Percentiles rank a stretch among this genome's conserved stretches.
Evolutionary conservation across 495 filamentous ascomycete species (phyloP).

Genomic region (Hypoxylon lienhwacheense): DNA sequence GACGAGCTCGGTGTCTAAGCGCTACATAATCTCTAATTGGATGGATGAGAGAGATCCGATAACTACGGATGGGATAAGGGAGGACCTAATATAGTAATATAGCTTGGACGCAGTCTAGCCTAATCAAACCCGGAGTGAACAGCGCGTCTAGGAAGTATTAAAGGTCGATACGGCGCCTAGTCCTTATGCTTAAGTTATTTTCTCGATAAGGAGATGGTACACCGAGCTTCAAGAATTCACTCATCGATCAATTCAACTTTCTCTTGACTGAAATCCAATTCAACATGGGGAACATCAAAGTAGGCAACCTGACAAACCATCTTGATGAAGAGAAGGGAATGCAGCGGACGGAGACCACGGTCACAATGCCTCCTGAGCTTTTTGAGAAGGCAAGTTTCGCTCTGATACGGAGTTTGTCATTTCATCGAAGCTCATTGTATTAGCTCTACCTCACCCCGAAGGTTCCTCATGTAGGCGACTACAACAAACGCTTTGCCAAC

Average conservation of each 20-base stretch:
- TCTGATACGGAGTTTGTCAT: not conserved
- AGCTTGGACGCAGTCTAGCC: constrained; percentile 10
- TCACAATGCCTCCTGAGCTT: constrained; percentile 57
- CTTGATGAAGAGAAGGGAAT: constrained; percentile 47
- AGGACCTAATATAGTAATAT: constrained; percentile 5
- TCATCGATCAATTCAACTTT: not conserved
- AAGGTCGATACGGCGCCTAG: constrained; percentile 4
- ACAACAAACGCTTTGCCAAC: constrained; percentile 55
- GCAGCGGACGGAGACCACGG: constrained; percentile 41
- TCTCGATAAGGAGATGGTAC: not conserved
- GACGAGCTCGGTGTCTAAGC: constrained; percentile 14
- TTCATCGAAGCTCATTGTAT: not conserved
- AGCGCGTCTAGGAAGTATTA: constrained; percentile 11
- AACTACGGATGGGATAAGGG: constrained; percentile 10
- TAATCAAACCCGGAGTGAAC: constrained; percentile 12
- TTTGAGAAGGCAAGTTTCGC: constrained; percentile 52
- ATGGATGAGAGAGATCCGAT: constrained; percentile 10
- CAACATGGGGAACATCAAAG: constrained; percentile 24
- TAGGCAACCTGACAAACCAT: constrained; percentile 2
- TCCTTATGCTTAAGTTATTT: not conserved
- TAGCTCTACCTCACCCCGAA: constrained; percentile 59
- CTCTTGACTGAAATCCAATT: constrained; percentile 1
- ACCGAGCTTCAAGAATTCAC: too few species aligned
- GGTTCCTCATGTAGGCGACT: constrained; percentile 50
- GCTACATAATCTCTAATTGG: constrained; percentile 13